Conservation (phyloP, 345 rosid species). For the Hibiscus mutabilis region DNA sequence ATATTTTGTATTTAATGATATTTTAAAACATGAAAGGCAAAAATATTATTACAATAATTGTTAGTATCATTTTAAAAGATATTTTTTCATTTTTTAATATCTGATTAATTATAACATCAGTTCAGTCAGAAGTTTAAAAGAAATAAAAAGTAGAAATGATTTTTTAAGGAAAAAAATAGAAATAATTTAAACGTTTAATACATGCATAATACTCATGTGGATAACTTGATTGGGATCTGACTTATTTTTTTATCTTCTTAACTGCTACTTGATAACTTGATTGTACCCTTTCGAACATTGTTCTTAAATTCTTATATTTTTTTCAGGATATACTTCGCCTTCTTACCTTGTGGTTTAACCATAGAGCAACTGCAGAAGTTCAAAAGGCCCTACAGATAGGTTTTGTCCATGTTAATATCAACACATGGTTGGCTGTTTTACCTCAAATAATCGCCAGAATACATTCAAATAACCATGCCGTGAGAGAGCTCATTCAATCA, state of each 20-base stretch:
- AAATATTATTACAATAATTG: too few species aligned
- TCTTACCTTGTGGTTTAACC: conserved; percentile 97
- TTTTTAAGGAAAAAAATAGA: too few species aligned
- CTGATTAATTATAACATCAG: too few species aligned
- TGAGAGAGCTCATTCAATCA: conserved; percentile 87
- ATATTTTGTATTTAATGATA: too few species aligned
- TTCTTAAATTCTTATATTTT: conserved; percentile 10
- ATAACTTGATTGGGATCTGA: not conserved
- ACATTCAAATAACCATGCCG: conserved; percentile 91
- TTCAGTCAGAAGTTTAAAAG: too few species aligned
- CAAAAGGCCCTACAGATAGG: conserved; percentile 83
- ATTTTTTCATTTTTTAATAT: too few species aligned
- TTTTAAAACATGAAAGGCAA: too few species aligned
- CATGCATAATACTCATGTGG: too few species aligned
- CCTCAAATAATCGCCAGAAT: conserved; percentile 99
- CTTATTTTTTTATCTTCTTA: not conserved
- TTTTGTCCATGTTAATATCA: conserved; percentile 78
- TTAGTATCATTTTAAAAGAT: too few species aligned
- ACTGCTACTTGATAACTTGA: not conserved
- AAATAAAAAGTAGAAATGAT: too few species aligned
- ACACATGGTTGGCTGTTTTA: conserved; percentile 95
- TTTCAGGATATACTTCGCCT: conserved; percentile 95
- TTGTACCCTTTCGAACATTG: not conserved
- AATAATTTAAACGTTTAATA: too few species aligned
- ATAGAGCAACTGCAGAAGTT: conserved; percentile 89